Evolutionary conservation across 441 rosid species (phyloP).

Genomic region (Croton setiger): DNA sequence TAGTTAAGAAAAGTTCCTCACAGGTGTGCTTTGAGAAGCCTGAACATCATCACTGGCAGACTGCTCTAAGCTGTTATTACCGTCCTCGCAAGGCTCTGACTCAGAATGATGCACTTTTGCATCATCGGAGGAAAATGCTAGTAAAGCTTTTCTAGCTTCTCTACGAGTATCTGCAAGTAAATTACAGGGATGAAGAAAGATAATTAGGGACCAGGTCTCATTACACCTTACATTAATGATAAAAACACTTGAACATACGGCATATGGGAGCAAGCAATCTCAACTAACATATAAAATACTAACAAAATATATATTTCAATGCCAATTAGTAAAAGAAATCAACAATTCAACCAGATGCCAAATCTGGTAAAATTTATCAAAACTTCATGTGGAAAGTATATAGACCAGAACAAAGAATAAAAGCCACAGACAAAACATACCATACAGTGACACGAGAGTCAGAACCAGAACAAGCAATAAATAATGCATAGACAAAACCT

Average conservation of each 20-base stretch:
- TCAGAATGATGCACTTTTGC: constrained; percentile 31
- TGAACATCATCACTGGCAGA: constrained; percentile 38
- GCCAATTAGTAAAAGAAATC: neutral
- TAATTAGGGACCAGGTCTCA: neutral
- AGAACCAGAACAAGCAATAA: constrained; percentile 7
- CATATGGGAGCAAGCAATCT: neutral
- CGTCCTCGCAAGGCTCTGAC: constrained; percentile 39
- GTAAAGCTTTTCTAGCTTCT: constrained; percentile 95
- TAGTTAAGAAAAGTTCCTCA: constrained; percentile 43
- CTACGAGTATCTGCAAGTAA: constrained; percentile 72
- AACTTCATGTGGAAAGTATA: neutral
- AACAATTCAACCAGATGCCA: neutral
- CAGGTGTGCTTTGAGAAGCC: constrained; percentile 65
- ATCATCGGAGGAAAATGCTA: constrained; percentile 79
- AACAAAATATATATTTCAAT: neutral
- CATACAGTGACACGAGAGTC: constrained; percentile 32
- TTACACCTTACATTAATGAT: neutral
- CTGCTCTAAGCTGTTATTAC: constrained; percentile 36
- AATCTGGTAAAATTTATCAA: neutral
- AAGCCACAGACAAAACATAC: constrained; percentile 28
- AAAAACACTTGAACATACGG: neutral
- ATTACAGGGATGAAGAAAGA: neutral
- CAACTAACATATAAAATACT: neutral
- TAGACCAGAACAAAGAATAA: constrained; percentile 6
- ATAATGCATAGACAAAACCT: constrained; percentile 15